Evolutionary conservation across 305 asterid genomes (phyloP).

Genomic region (Rubia occidens): DNA sequence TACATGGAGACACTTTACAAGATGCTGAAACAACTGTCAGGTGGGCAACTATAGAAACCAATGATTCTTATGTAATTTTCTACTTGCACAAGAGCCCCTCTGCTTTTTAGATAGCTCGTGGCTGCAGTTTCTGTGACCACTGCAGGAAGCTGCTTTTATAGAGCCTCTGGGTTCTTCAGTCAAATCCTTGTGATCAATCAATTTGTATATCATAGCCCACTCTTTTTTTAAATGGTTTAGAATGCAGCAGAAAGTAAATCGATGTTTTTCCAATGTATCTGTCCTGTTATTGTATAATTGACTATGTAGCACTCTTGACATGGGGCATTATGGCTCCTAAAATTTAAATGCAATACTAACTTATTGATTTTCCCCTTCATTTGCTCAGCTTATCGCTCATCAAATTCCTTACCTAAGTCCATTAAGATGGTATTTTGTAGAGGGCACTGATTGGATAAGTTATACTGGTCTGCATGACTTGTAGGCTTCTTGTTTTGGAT

Average conservation of each 20-base stretch:
- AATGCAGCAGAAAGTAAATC: background rate
- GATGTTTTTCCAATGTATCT: background rate
- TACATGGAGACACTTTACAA: conserved; percentile 86
- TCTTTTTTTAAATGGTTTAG: background rate
- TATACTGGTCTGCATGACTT: background rate
- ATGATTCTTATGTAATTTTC: background rate
- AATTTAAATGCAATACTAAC: background rate
- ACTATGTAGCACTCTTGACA: background rate
- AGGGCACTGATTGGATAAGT: background rate
- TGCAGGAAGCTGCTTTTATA: background rate
- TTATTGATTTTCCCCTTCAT: background rate
- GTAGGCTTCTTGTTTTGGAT: background rate
- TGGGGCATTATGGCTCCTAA: background rate
- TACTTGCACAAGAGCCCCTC: background rate
- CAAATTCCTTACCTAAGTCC: background rate
- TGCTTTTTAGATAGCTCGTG: background rate
- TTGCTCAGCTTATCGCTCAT: background rate
- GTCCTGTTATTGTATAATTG: background rate
- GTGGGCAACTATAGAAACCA: conserved; percentile 31
- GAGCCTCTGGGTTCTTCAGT: background rate
- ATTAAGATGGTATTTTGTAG: background rate
- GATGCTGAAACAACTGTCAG: conserved; percentile 79
- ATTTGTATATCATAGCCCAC: background rate
- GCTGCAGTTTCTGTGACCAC: background rate
- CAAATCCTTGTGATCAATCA: background rate